Conservation (phyloP, 306 rosid species). For the Begonia masoniana region DNA sequence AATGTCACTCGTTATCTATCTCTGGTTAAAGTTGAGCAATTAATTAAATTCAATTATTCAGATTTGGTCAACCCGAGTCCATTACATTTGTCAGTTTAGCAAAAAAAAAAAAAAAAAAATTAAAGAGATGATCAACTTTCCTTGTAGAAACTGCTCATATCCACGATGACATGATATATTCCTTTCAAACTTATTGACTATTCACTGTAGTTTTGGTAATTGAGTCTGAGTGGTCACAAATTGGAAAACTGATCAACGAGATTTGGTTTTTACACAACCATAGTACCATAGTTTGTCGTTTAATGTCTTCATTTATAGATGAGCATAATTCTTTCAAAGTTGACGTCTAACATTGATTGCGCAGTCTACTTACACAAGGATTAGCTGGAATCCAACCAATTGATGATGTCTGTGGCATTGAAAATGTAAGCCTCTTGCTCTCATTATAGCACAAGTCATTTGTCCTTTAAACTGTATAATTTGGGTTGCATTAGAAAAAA, state of each 20-base stretch:
- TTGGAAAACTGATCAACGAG: not conserved
- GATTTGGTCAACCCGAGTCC: no score
- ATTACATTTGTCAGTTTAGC: no score
- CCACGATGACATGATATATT: no score
- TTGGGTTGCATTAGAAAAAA: not conserved
- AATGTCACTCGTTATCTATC: no score
- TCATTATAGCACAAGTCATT: not conserved
- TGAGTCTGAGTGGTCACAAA: not conserved
- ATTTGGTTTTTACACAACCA: not conserved
- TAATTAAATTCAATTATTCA: no score
- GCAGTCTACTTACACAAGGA: conserved; percentile 38
- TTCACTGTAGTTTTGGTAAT: not conserved
- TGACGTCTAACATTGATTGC: not conserved
- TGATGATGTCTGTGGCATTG: conserved; percentile 33
- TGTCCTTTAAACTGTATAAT: no score
- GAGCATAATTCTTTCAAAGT: no score
- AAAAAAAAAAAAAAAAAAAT: no score
- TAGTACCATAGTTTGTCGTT: not conserved
- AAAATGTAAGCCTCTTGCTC: conserved; percentile 20
- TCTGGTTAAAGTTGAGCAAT: no score
- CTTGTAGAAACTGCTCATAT: no score
- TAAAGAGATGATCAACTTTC: no score
- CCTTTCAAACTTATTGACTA: no score
- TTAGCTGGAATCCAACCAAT: conserved; percentile 41
- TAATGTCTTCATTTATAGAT: not conserved